phyloP scores from a whole-genome alignment of 345 rosid genomes.

The Eucalyptus caleyi region DNA sequence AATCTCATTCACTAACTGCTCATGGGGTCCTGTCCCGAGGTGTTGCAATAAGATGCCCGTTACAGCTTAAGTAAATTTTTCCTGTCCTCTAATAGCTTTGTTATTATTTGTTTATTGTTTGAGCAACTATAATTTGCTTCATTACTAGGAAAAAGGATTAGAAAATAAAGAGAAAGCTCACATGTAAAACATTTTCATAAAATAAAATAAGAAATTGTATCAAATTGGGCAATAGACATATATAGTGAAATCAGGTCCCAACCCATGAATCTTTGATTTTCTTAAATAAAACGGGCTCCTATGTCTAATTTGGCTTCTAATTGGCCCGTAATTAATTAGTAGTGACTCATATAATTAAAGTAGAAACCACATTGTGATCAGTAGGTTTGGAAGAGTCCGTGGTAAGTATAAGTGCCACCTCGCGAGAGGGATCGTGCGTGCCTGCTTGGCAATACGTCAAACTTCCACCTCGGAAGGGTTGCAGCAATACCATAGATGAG shows the following conservation, averaged over 20 bases:
- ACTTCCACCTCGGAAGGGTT: not conserved
- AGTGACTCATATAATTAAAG: not conserved
- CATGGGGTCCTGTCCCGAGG: no score
- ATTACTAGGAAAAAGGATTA: not conserved
- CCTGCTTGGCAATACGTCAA: not conserved
- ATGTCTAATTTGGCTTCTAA: not conserved
- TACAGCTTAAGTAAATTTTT: no score
- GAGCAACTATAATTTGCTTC: not conserved
- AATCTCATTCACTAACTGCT: no score
- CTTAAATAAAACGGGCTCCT: no score
- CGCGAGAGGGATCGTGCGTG: not conserved
- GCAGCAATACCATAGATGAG: not conserved
- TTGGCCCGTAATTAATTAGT: not conserved
- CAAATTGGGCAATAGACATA: not conserved
- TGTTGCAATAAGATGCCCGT: no score
- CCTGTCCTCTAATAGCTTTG: no score
- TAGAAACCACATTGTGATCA: not conserved
- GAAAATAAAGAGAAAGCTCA: not conserved
- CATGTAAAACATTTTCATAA: not conserved
- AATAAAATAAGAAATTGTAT: no score
- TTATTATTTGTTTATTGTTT: not conserved
- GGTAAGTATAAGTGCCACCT: not conserved
- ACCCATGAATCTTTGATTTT: no score
- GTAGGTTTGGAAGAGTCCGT: not conserved
- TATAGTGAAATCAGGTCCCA: not conserved